Base-by-base conservation (phyloP, 2,329 filamentous ascomycete species). In the Trichoderma simmonsii region DNA sequence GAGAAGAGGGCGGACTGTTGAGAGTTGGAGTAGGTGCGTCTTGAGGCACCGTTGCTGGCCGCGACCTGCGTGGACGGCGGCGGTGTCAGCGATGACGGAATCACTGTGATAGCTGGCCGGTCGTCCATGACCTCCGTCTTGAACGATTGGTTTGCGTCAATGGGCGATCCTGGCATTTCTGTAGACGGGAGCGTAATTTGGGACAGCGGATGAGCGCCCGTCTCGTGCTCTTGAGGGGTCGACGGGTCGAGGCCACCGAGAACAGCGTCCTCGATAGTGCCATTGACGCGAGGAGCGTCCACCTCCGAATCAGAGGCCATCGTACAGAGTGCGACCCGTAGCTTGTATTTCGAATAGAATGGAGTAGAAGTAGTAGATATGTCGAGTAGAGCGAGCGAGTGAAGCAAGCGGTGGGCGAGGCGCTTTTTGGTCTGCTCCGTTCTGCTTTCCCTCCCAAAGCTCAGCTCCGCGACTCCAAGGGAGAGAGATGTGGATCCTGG, bases 121-220 rank as follows among this genome's bases (percentile, higher is more conserved):
- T 86, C 85, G 71, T 88, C 85, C 77, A 84, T 86, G 72, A 79
- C 72, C 73, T 88, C 86, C 4, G 84, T 85, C 75, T 83, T 85
- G 78, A 88, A 87, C 0, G 86, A 87, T 61, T 81, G 77, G 61
- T 80, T 79, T 6, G 83, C 82, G 62, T 88, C 86, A 74, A 85
- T 80, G 32, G 88, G 87, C 14, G 88, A 89, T 24, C 81, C 82
- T 3, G 87, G 85, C 7, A 81, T 83, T 76, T 89, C 86, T n/a
- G 88, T 90, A 1, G 87, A 88, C 12, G 86, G 85, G n/a, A 90
- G 81, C 24, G 87, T 87, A 43, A 84, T 81, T 73, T 89, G 87
- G 18, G 87, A 88, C 9, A 82, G 81, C 30, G 77, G 76, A 24
- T 66, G 76, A 14, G 77, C 78, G 18, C 74, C 78, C 11, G 72